A percentile compares a stretch with the other conserved stretches of the same genome.
These are phyloP conservation scores for Phialemonium atrogriseum DNA, from an alignment of 2,329 filamentous ascomycete genomes.

Conservation along the genomic window DNA sequence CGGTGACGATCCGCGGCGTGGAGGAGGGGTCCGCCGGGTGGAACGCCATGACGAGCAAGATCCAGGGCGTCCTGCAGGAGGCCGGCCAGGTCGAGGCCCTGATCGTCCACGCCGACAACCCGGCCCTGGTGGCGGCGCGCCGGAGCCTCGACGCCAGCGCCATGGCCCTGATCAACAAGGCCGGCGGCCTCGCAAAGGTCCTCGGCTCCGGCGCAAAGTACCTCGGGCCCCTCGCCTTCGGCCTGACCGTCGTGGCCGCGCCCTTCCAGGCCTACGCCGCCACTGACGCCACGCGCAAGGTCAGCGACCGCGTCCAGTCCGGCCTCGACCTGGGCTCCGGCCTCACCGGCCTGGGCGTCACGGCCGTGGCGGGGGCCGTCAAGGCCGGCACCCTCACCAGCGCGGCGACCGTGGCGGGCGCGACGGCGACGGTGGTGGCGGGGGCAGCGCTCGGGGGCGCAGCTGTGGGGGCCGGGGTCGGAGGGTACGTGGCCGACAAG, in stretches of 20 bases:
- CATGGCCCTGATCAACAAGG: background rate
- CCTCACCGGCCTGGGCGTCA: background rate
- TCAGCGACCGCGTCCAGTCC: background rate
- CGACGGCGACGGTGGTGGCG: background rate
- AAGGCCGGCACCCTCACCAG: background rate
- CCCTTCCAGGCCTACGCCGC: background rate
- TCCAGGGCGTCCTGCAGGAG: background rate
- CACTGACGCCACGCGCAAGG: background rate
- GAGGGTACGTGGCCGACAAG: background rate
- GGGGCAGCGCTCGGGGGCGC: no score
- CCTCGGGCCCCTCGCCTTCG: background rate
- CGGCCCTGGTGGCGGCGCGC: background rate
- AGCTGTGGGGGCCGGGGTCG: background rate
- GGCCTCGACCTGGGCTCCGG: background rate
- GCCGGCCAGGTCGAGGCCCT: background rate
- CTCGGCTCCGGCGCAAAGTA: background rate
- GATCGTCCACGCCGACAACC: background rate
- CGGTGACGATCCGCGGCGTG: background rate
- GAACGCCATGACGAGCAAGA: background rate
- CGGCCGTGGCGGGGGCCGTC: background rate
- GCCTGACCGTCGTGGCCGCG: background rate
- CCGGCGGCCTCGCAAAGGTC: background rate
- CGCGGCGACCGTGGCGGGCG: background rate
- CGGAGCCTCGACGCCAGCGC: background rate
- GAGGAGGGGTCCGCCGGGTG: no score